Evolutionary conservation across 306 rosid species (phyloP), one percentile per base, ranked within the genome.

Genomic region (Pueraria montana): DNA sequence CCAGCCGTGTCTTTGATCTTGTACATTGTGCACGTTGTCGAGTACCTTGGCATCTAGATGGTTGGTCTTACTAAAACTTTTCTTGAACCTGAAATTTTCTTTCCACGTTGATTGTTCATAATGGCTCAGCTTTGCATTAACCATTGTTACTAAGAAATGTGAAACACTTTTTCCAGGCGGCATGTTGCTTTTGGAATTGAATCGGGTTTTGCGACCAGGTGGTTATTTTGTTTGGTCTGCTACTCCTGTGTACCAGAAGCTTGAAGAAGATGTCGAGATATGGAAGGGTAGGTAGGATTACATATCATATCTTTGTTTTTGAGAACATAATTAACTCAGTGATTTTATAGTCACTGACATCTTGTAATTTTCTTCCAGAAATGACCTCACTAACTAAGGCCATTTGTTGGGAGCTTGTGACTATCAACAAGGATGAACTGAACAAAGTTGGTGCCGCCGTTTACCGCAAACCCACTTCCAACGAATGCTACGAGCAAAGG

Each of bases 371-470:
- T 16, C 43, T 55, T 68, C 14, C 64, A 96, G 98, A 81, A 61
- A 96, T 96, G 98, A 64, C 97, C 16, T 40, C 87, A 40, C 88
- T 96, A 43, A 94, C 98, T 3, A 85, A 79, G 62, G 72, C 97
- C 66, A 88, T 96, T 88, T 94, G 99, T 84, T 94, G 98, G 98
- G 99, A 92, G 84, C 97, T 96, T 32, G 93, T 96, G 79, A 89
- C 93, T 50, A 89, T 92, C 87, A 84, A 87, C 84, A 92, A 90
- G 84, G 94, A 94, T 82, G 82, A 53, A 83, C 63, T 94, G 58
- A 94, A 92, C 74, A 42, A 62, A 0, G 53, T 89, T 68, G 94
- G 97, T 4, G 99, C 90, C 1, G 97, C 98, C 85, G 70, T 96
- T 78, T 96, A 83, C 77, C 92, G 94, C 64, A 96, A 94, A 83